Evolutionary conservation across 2,329 filamentous ascomycete genomes (phyloP).

Genomic region (Fusarium nisikadoi): DNA sequence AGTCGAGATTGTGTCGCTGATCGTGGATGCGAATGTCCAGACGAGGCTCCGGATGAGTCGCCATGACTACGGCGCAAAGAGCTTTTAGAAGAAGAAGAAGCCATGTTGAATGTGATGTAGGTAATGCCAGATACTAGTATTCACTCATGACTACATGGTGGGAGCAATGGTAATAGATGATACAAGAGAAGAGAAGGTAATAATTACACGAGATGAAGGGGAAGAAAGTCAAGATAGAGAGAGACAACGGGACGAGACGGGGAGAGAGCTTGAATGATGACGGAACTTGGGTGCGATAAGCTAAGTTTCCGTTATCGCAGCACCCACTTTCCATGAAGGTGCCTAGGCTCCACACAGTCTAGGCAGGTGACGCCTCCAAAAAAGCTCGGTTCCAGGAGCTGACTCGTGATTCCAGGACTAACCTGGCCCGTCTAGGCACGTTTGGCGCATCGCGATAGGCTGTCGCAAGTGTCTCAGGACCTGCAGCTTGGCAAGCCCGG

Average conservation of each 20-base stretch:
- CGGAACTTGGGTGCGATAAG: slow-evolving; percentile 35
- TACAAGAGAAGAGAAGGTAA: not conserved
- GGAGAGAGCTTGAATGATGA: slow-evolving; percentile 36
- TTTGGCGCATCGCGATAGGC: not conserved
- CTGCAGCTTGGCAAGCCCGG: not conserved
- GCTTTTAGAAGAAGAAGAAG: slow-evolving; percentile 47
- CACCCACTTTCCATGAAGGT: slow-evolving; percentile 2
- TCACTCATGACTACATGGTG: slow-evolving; percentile 41
- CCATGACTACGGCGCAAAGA: slow-evolving; percentile 52
- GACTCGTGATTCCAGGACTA: slow-evolving; percentile 23
- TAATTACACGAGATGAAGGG: slow-evolving; percentile 10
- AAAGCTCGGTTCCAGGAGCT: slow-evolving; percentile 15
- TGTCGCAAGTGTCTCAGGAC: slow-evolving; percentile 5
- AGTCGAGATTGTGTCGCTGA: slow-evolving; percentile 45
- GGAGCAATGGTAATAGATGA: slow-evolving; percentile 1
- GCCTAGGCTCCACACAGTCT: not conserved
- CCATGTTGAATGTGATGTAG: slow-evolving; percentile 44
- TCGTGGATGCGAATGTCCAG: slow-evolving; percentile 46
- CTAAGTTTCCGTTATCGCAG: slow-evolving; percentile 40
- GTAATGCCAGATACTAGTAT: slow-evolving; percentile 1
- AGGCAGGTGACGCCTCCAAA: slow-evolving; percentile 31
- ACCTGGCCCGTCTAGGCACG: slow-evolving; percentile 8
- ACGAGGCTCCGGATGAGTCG: slow-evolving; percentile 50
- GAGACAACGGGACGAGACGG: not conserved
- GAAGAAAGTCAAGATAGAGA: slow-evolving; percentile 3